phyloP scores from a whole-genome alignment of 2,329 filamentous ascomycete genomes.

The Aspergillus thermomutatus region DNA sequence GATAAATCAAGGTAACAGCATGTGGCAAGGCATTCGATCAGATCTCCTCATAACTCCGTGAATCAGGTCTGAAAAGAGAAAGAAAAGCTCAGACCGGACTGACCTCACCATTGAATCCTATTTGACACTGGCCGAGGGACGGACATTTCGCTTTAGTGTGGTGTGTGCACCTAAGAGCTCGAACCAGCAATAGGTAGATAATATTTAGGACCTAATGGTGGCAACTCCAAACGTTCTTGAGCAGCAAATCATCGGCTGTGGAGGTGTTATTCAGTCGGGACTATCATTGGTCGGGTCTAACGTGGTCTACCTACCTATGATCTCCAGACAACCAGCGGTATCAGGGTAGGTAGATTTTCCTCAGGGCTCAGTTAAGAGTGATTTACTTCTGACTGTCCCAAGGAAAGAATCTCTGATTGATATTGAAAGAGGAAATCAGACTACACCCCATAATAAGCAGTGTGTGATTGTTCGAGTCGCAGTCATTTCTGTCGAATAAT shows the following conservation, averaged over 20 bases:
- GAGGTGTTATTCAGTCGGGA: slow-evolving; percentile 4
- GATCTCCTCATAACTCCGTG: background rate
- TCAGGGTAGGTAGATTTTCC: background rate
- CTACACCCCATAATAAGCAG: background rate
- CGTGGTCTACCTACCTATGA: slow-evolving; percentile 5
- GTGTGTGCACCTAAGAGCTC: slow-evolving; percentile 11
- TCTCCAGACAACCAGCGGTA: slow-evolving; percentile 12
- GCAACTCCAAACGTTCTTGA: background rate
- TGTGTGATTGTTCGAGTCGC: background rate
- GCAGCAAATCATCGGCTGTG: slow-evolving; percentile 13
- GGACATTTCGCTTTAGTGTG: slow-evolving; percentile 8
- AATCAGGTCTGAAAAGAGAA: background rate
- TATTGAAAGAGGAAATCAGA: background rate
- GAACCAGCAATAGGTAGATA: slow-evolving; percentile 2
- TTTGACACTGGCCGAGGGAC: slow-evolving; percentile 4
- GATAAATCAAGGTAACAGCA: background rate
- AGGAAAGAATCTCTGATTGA: background rate
- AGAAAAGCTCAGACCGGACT: background rate
- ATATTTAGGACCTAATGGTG: background rate
- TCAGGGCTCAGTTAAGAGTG: background rate
- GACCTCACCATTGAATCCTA: background rate
- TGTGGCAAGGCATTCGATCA: background rate
- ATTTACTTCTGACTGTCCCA: background rate
- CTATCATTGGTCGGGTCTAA: slow-evolving; percentile 9
- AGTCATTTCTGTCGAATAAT: background rate